Conservation (phyloP, 768 basidiomycete genomes). For the Rhodotorula toruloides region DNA sequence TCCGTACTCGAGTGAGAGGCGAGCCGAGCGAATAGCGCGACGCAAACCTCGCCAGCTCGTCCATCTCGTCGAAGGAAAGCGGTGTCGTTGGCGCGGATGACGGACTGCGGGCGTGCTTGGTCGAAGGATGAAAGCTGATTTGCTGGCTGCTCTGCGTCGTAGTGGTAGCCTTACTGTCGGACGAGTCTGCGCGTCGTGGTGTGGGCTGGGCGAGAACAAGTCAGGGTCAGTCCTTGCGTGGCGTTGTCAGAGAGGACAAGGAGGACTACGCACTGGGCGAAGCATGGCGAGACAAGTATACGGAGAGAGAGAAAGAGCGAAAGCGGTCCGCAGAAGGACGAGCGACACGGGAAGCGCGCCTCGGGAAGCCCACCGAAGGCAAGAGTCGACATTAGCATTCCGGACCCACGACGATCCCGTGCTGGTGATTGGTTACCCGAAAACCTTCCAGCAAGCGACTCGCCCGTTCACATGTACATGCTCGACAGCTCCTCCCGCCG, state of each 20-base stretch:
- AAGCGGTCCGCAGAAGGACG: background rate
- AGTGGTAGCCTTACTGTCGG: no score
- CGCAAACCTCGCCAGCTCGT: background rate
- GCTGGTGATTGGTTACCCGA: no score
- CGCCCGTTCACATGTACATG: constrained; percentile 27
- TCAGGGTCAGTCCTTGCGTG: background rate
- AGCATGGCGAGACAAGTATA: background rate
- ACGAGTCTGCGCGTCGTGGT: no score
- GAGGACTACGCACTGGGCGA: background rate
- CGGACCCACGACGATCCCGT: no score
- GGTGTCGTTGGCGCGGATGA: background rate
- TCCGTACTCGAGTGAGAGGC: background rate
- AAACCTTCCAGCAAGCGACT: background rate
- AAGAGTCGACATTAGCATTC: no score
- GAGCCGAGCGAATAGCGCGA: background rate
- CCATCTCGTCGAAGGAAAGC: background rate
- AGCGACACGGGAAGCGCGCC: background rate
- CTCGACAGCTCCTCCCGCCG: constrained; percentile 8
- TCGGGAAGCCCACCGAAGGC: background rate
- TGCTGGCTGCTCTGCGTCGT: no score
- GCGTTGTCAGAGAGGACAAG: background rate
- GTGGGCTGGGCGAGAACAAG: no score
- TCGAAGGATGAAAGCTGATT: no score
- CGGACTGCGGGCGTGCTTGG: background rate
- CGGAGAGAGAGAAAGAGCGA: background rate